Evolutionary conservation across 2,329 filamentous ascomycete genomes (phyloP), one percentile per base, ranked within the genome.

Genomic region (Fusarium camptoceras): DNA sequence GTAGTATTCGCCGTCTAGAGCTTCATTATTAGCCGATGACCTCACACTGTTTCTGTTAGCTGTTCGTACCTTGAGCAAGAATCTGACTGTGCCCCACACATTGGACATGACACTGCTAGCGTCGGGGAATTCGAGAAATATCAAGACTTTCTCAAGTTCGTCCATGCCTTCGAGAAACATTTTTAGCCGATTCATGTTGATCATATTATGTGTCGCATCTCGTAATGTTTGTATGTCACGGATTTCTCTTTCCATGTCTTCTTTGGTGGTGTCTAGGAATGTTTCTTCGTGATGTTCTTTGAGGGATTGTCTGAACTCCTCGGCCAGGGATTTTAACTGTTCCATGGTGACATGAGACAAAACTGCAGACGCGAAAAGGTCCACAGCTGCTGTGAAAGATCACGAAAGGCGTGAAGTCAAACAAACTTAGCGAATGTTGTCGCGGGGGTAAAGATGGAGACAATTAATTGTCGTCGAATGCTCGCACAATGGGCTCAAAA

Each of bases 101-200:
- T 30, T 49, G 1, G 59, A 48, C 59, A 64, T 64, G 1, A 39
- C 37, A 0, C 37, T 25, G 6, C 11, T 18, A 0, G 59, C 8
- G 2, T 14, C 49, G 11, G 49, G 20, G 3, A 56, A 49, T 2
- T n/a, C 3, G 7, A 64, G 18, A 6, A 1, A 20, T 1, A 39
- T 3, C 3, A 64, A 16, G 1, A 30, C 3, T 3, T 44, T 20
- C 4, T 56, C 31, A 0, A 64, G 7, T 2, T 56, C 59, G 5
- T 64, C 59, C 6, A 57, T 49, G 0, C 60, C 60, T 0, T 18
- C 3, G 0, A 64, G 18, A 10, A 64, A 64, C 60, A 64, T 64
- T 3, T 15, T 12, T 0, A 64, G 25, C 3, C 60, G 30, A 30
- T 64, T 64, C 60, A 64, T 64, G 8, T 64, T 62, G 20, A 64